Conservation (phyloP, 2,329 filamentous ascomycete genomes). For the Apiospora hydei region DNA sequence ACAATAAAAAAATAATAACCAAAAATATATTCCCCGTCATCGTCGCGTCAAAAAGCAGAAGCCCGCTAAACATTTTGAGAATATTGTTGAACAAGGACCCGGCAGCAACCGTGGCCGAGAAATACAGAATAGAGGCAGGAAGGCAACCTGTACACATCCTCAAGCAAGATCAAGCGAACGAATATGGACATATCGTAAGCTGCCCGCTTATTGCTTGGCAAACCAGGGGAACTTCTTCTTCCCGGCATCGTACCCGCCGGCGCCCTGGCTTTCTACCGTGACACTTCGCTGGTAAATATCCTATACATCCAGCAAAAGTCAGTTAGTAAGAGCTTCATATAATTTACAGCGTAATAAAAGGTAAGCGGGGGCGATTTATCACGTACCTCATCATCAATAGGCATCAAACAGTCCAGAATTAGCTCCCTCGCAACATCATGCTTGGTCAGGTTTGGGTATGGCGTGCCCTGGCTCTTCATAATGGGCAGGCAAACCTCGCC, state of each 20-base stretch:
- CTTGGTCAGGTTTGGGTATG: conserved; percentile 75
- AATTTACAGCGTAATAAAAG: neutral
- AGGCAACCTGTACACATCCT: neutral
- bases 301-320: conserved; percentile 47
- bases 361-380: neutral
- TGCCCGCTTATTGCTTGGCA: conserved; percentile 47
- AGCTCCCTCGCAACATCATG: conserved; percentile 76
- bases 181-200: neutral
- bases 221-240: conserved; percentile 76
- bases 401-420: conserved; percentile 82
- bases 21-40: neutral
- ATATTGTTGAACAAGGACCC: neutral
- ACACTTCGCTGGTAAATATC: conserved; percentile 71
- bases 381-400: conserved; percentile 86
- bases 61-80: conserved; percentile 6
- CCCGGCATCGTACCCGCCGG: conserved; percentile 52
- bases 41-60: conserved; percentile 7
- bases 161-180: neutral
- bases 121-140: neutral
- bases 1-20: neutral
- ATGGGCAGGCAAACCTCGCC: conserved; percentile 90
- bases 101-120: neutral
- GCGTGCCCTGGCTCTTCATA: conserved; percentile 87
- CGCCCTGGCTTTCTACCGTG: conserved; percentile 61
- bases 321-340: neutral